Evolutionary conservation across 768 basidiomycete species (phyloP).

Genomic region (Rhodotorula toruloides): DNA sequence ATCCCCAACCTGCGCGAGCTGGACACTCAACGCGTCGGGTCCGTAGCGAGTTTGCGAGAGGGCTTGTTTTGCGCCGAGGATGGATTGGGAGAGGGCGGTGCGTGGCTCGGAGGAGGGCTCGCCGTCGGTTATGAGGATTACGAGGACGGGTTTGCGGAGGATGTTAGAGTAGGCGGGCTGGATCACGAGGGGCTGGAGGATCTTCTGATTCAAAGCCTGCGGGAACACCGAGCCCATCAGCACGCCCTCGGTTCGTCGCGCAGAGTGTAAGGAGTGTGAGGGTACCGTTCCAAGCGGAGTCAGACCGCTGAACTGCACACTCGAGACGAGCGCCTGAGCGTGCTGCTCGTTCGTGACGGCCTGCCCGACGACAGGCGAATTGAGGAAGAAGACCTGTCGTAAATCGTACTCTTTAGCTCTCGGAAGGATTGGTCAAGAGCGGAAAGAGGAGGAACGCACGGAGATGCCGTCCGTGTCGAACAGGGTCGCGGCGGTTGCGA

Average conservation of each 20-base stretch:
- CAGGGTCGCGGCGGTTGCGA: constrained; percentile 21
- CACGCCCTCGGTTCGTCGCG: too few species aligned
- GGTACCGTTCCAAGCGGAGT: constrained; percentile 31
- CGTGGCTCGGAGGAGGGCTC: constrained; percentile 27
- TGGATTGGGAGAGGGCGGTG: too few species aligned
- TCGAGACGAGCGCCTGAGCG: constrained; percentile 45
- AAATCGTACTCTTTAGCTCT: too few species aligned
- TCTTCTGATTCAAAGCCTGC: constrained; percentile 47
- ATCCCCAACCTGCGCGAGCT: constrained; percentile 12
- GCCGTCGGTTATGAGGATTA: constrained; percentile 45
- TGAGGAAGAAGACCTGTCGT: too few species aligned
- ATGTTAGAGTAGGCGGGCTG: constrained; percentile 48
- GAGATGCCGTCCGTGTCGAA: constrained; percentile 10
- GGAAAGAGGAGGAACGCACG: too few species aligned
- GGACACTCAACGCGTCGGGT: constrained; percentile 46
- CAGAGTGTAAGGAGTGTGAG: too few species aligned
- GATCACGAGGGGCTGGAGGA: constrained; percentile 49
- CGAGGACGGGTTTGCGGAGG: constrained; percentile 49
- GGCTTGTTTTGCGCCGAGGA: too few species aligned
- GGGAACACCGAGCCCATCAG: too few species aligned
- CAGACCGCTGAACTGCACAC: constrained; percentile 46
- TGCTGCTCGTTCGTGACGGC: constrained; percentile 45
- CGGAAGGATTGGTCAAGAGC: too few species aligned
- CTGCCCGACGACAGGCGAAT: constrained; percentile 47
- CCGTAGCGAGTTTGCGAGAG: constrained; percentile 40